Base-by-base conservation (phyloP, 2,329 filamentous ascomycete species). In the Talaromyces sp. region DNA sequence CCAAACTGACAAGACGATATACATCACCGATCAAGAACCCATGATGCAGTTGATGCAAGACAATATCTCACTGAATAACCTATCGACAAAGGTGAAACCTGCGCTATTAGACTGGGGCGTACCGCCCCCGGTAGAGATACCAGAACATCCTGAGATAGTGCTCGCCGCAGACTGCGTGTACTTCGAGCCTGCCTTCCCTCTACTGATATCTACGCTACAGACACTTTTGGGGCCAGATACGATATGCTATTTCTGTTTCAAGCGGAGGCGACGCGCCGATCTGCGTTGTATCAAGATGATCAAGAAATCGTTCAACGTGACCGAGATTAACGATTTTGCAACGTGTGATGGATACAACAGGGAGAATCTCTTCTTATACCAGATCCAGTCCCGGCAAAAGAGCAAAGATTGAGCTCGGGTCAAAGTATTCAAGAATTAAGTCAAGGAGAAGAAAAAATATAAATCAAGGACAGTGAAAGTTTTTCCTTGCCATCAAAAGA, bases 121-220 rank as follows among this genome's bases (percentile, higher is more conserved):
- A 35, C 70, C 79, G 73, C 78, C 64, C 61, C 76, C 63, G 60
- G 69, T 62, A 66, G 80, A 58, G 37, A 73, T 79, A 37, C 76
- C 75, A 23, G 60, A 67, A 81, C 61, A 80, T 82, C 91, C 92
- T 18, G 87, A 93, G 70, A 82, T 96, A 61, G 87, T 99, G 62
- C 83, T 98, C n/a, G 95, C 95, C 3, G 93, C 93, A 44, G 95
- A 98, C 76, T 98, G 93, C 77, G 92, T 96, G 56, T 99, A 98
- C 80, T 96, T 96, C 75, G 95, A 98, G 76, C 92, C 93, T 2
- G 91, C 95, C 1, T 98, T 98, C 72, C 93, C 93, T 33, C 81
- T 97, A 37, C 83, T 99, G 54, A 84, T 95, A 71, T 80, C 86
- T 66, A 98, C 93, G 5, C 79, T 98, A 67, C 81, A 84, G 64